Conservation (phyloP, 1,284 basidiomycete species). For the Malassezia caprae region DNA sequence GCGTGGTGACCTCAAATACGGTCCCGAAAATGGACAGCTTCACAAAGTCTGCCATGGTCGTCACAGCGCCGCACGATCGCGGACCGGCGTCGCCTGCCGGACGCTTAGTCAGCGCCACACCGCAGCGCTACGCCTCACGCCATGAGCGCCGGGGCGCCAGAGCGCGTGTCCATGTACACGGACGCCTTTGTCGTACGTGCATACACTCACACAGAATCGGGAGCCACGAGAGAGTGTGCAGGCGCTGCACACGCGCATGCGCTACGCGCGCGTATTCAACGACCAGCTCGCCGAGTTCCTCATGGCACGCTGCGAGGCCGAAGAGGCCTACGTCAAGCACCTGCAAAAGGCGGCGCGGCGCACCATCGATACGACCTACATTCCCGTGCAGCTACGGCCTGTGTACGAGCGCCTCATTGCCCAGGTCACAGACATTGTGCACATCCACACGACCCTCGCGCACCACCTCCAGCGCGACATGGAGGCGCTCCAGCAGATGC, state of each 20-base stretch:
- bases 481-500: conserved; percentile 37
- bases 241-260: conserved; percentile 24
- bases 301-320: conserved; percentile 51
- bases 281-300: conserved; percentile 51
- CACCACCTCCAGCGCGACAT: conserved; percentile 44
- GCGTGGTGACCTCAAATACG: conserved; percentile 67
- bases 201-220: neutral
- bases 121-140: neutral
- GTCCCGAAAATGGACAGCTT: conserved; percentile 98
- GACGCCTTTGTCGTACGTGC: neutral
- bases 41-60: conserved; percentile 61
- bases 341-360: conserved; percentile 51
- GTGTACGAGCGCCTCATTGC: conserved; percentile 41
- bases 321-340: conserved; percentile 51
- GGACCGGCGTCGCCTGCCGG: neutral
- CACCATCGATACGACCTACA: conserved; percentile 37
- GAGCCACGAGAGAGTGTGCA: conserved; percentile 14
- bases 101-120: neutral
- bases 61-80: neutral
- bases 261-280: conserved; percentile 35
- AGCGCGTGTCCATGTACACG: neutral
- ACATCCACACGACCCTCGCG: conserved; percentile 35
- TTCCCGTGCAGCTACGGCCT: conserved; percentile 34
- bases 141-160: neutral
- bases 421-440: conserved; percentile 43